phyloP scores from a whole-genome alignment of 768 basidiomycete species.

The Boletus eberwhitei region DNA sequence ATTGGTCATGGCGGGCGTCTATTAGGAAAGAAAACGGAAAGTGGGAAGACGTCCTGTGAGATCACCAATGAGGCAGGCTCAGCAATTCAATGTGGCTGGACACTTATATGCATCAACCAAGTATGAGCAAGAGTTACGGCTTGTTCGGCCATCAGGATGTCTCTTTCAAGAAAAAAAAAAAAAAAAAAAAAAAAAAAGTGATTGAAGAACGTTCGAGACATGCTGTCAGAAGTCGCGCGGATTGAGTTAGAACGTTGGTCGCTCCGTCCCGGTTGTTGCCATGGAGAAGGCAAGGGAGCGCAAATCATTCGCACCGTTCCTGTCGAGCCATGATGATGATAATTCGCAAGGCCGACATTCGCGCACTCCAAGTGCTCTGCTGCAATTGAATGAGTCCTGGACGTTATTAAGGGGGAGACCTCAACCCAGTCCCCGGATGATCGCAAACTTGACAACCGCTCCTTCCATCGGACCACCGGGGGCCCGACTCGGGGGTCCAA shows the following conservation, averaged over 20 bases:
- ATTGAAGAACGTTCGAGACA: slow-evolving; percentile 14
- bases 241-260: background rate
- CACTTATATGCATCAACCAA: slow-evolving; percentile 2
- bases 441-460: no score
- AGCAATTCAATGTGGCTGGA: no score
- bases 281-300: slow-evolving; percentile 1
- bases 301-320: background rate
- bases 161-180: background rate
- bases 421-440: no score
- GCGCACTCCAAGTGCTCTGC: no score
- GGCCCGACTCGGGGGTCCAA: background rate
- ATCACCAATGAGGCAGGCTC: background rate
- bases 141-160: background rate
- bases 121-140: background rate
- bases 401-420: no score
- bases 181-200: background rate
- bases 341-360: background rate
- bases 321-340: background rate
- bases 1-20: slow-evolving; percentile 9
- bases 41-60: background rate
- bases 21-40: background rate
- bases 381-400: background rate
- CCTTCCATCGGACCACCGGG: background rate
- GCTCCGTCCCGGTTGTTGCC: background rate
- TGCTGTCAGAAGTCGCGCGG: background rate